phyloP scores from a whole-genome alignment of 2,329 filamentous ascomycete genomes.

The Pestalotiopsis sp. region DNA sequence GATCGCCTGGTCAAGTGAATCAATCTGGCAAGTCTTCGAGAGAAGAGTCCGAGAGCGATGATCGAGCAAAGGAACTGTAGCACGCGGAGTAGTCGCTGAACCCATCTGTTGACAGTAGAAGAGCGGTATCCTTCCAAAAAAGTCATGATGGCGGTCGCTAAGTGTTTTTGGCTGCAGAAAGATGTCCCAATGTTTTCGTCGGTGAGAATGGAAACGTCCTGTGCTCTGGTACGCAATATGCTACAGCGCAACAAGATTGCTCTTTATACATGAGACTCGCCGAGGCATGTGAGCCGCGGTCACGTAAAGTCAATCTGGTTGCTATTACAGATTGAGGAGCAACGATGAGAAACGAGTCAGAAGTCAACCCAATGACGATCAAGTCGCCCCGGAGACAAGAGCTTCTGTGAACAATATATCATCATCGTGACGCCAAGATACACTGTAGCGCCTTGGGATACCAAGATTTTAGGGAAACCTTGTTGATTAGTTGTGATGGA shows the following conservation, averaged over 20 bases:
- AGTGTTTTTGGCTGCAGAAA: background rate
- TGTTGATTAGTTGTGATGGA: background rate
- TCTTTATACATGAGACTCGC: background rate
- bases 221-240: background rate
- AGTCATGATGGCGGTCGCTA: constrained; percentile 3
- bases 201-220: background rate
- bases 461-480: background rate
- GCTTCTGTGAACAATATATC: background rate
- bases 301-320: background rate
- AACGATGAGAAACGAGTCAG: background rate
- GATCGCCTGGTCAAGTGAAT: constrained; percentile 36
- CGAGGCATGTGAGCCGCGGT: background rate
- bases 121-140: constrained; percentile 6
- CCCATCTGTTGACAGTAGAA: constrained; percentile 19
- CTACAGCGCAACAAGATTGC: background rate
- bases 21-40: constrained; percentile 40
- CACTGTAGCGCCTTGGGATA: background rate
- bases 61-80: constrained; percentile 46
- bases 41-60: constrained; percentile 45
- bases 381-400: background rate
- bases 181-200: background rate
- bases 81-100: constrained; percentile 39
- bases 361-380: background rate
- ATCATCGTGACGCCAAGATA: background rate
- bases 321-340: background rate